These are phyloP conservation scores for Pueraria montana DNA, from an alignment of 306 rosid genomes.

Conservation along the genomic window DNA sequence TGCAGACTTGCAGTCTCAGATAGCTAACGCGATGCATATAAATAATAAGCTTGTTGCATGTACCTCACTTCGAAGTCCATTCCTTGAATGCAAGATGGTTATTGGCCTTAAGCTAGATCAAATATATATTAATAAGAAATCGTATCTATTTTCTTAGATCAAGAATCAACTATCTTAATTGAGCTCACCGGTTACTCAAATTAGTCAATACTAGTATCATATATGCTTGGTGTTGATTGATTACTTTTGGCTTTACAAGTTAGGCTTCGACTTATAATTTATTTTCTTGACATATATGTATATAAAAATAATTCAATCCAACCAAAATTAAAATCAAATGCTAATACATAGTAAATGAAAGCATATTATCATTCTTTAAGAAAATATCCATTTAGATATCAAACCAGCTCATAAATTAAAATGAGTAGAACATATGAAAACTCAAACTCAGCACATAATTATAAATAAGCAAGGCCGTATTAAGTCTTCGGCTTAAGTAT, in stretches of 20 bases:
- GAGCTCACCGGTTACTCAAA: not conserved
- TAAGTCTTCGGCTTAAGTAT: conserved; percentile 51
- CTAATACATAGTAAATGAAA: not conserved
- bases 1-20: too few relatives aligned
- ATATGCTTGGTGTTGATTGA: too few relatives aligned
- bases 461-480: not conserved
- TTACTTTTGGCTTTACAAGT: too few relatives aligned
- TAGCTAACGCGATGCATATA: too few relatives aligned
- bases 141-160: not conserved
- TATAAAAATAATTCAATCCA: not conserved
- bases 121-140: not conserved
- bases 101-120: too few relatives aligned
- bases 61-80: too few relatives aligned
- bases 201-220: too few relatives aligned
- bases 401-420: not conserved
- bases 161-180: not conserved
- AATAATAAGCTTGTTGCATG: too few relatives aligned
- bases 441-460: not conserved
- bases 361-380: not conserved
- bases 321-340: not conserved
- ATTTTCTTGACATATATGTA: too few relatives aligned
- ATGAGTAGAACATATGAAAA: not conserved
- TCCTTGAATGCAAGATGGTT: too few relatives aligned
- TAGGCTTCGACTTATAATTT: too few relatives aligned
- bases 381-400: not conserved